phyloP scores from a whole-genome alignment of 257 asterid species.

The Scutellaria minor region DNA sequence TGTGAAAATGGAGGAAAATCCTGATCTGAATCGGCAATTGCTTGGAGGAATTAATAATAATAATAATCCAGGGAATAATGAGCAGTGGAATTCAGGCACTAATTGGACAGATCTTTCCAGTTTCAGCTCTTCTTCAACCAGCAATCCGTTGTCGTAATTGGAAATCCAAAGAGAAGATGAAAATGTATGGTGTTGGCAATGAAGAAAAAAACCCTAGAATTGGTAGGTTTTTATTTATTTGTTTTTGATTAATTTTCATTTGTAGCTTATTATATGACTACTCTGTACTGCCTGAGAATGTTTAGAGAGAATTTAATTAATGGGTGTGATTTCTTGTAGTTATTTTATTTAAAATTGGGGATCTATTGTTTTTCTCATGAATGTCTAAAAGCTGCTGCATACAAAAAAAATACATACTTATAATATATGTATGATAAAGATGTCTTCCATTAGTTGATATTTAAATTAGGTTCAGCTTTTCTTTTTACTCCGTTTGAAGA shows the following conservation, averaged over 20 bases:
- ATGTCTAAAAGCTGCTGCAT: constrained; percentile 5
- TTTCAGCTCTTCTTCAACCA: constrained; percentile 74
- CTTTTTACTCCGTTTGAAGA: neutral
- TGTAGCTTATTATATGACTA: constrained; percentile 31
- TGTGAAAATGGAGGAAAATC: constrained; percentile 72
- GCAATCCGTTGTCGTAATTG: constrained; percentile 46
- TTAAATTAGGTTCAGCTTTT: neutral
- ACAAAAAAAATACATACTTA: neutral
- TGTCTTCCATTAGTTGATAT: neutral
- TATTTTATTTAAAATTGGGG: constrained; percentile 28
- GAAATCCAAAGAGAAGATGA: no score
- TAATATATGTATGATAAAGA: neutral
- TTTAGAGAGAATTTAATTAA: constrained; percentile 9
- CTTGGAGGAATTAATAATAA: constrained; percentile 43
- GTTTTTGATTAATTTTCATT: constrained; percentile 19
- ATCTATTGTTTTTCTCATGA: constrained; percentile 21
- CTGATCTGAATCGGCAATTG: constrained; percentile 52
- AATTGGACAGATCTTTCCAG: constrained; percentile 74
- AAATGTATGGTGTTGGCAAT: neutral
- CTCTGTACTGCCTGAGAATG: constrained; percentile 30
- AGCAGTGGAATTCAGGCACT: constrained; percentile 48
- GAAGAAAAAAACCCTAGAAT: constrained; percentile 49
- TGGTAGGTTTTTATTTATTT: constrained; percentile 36
- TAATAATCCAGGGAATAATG: constrained; percentile 31
- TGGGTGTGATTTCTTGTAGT: constrained; percentile 34